phyloP scores from a whole-genome alignment of 176 grass and related monocot species.

The Raddia distichophylla region DNA sequence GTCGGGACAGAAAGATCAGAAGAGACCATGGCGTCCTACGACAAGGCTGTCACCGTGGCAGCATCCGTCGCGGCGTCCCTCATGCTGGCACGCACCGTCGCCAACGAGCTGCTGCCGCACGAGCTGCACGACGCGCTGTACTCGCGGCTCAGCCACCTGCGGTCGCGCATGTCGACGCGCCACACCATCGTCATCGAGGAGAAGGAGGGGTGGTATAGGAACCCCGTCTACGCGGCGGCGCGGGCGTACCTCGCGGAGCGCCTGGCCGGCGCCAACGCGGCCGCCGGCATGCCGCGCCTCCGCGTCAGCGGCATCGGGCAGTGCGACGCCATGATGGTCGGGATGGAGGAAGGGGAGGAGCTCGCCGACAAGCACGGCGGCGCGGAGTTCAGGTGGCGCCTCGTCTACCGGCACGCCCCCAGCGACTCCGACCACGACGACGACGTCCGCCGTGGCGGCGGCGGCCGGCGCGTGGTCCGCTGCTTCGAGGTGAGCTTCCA shows the following conservation, averaged over 20 bases:
- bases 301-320: conserved; percentile 40
- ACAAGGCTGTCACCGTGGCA: no score
- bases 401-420: not conserved
- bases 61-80: no score
- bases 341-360: conserved; percentile 49
- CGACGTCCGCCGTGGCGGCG: not conserved
- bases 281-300: conserved; percentile 26
- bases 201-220: no score
- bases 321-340: conserved; percentile 36
- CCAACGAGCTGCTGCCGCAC: no score
- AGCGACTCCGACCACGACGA: not conserved
- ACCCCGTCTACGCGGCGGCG: no score
- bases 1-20: no score
- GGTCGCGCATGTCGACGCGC: no score
- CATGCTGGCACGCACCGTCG: no score
- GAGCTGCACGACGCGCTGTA: no score
- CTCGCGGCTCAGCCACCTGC: no score
- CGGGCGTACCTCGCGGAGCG: conserved; percentile 43
- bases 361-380: conserved; percentile 47
- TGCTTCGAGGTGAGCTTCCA: conserved; percentile 54
- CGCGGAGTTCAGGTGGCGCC: conserved; percentile 53
- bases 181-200: no score
- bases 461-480: not conserved
- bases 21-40: no score
- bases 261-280: conserved; percentile 8